Percentiles rank a stretch among this genome's conserved stretches.
These are phyloP conservation scores for Candolleomyces aberdarensis DNA, from an alignment of 768 basidiomycete genomes.

Conservation along the genomic window DNA sequence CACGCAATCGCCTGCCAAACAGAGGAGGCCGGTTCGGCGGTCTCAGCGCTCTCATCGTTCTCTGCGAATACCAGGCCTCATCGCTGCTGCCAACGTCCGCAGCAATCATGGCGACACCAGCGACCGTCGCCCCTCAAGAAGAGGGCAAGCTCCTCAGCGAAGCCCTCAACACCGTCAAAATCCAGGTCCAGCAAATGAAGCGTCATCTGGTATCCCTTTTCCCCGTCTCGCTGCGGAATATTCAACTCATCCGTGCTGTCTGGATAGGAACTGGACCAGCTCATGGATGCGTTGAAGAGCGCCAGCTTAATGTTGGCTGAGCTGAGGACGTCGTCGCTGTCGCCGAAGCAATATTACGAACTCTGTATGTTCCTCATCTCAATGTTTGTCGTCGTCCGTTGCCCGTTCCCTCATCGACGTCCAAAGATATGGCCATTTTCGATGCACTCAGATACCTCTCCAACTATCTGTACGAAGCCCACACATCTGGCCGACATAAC, in stretches of 20 bases:
- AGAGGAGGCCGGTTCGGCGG: neutral
- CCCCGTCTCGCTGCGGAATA: constrained; percentile 3
- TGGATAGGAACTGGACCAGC: constrained; percentile 85
- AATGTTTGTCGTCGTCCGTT: neutral
- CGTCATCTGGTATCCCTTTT: constrained; percentile 65
- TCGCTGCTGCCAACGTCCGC: constrained; percentile 4
- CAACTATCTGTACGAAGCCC: constrained; percentile 96
- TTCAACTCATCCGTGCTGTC: constrained; percentile 2
- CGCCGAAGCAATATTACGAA: constrained; percentile 98
- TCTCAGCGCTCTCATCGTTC: neutral
- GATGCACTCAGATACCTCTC: constrained; percentile 93
- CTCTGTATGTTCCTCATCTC: constrained; percentile 61
- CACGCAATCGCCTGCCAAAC: neutral
- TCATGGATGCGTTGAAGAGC: constrained; percentile 98
- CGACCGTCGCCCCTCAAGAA: constrained; percentile 43
- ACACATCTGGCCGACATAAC: constrained; percentile 87
- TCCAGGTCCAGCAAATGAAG: constrained; percentile 94
- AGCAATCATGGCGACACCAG: constrained; percentile 16
- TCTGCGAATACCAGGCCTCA: neutral
- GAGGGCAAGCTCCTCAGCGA: constrained; percentile 86
- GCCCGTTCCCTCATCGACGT: neutral
- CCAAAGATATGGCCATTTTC: constrained; percentile 94
- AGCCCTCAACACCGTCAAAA: constrained; percentile 81
- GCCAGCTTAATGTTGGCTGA: constrained; percentile 98
- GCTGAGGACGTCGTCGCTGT: constrained; percentile 87